Percentiles rank a stretch among this genome's conserved stretches.
These are phyloP conservation scores for Fusarium succisae DNA, from an alignment of 2,329 filamentous ascomycete genomes.

Conservation along the genomic window DNA sequence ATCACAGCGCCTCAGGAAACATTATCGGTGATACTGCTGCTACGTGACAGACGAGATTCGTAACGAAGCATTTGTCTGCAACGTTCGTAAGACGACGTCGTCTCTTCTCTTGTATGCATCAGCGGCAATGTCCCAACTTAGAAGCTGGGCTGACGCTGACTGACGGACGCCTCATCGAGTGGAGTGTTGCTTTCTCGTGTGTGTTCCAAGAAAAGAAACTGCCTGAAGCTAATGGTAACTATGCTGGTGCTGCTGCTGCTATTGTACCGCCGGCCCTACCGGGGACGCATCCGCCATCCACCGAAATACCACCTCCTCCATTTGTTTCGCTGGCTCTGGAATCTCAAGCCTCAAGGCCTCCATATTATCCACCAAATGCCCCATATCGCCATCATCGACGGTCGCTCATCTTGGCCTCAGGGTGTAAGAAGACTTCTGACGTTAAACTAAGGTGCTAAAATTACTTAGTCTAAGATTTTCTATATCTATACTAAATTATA, in stretches of 20 bases:
- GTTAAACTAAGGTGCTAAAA: no score
- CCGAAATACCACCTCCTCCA: conserved; percentile 21
- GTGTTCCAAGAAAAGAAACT: conserved; percentile 35
- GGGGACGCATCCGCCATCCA: conserved; percentile 24
- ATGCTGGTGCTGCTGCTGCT: not conserved
- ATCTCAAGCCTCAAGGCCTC: conserved; percentile 1
- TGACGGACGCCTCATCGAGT: conserved; percentile 5
- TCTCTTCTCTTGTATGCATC: conserved; percentile 1
- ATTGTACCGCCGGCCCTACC: conserved; percentile 17
- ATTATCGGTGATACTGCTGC: not conserved
- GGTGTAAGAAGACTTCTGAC: no score
- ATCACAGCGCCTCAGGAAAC: not conserved
- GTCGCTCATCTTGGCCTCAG: not conserved
- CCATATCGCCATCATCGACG: conserved; percentile 18
- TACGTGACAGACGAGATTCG: not conserved
- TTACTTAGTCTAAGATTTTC: no score
- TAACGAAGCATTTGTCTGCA: conserved; percentile 1
- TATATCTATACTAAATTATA: no score
- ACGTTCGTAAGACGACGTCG: conserved; percentile 21
- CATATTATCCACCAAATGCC: conserved; percentile 23
- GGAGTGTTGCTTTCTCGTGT: conserved; percentile 17
- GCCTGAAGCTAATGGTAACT: not conserved
- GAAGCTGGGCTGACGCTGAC: conserved; percentile 26
- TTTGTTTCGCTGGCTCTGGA: conserved; percentile 26
- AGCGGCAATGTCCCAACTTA: conserved; percentile 11